These are phyloP conservation scores for Saksenaea oblongispora DNA, from an alignment of 371 early-diverging fungal genomes.

Conservation along the genomic window DNA sequence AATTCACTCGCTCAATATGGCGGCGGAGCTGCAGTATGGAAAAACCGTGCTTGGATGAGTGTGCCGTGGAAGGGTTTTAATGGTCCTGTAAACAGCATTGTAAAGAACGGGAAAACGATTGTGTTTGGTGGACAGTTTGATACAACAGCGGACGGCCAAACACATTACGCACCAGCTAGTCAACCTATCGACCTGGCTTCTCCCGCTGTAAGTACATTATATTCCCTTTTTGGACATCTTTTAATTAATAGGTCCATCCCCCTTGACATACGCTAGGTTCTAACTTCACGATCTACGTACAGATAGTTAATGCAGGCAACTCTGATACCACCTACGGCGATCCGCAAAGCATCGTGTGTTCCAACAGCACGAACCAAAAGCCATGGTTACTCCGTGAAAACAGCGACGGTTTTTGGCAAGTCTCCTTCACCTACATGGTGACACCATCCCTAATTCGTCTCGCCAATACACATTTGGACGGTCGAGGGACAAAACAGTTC, in stretches of 20 bases:
- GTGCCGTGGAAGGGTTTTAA: constrained; percentile 68
- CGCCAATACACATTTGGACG: constrained; percentile 58
- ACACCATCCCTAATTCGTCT: constrained; percentile 72
- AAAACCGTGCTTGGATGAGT: constrained; percentile 40
- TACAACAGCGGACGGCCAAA: constrained; percentile 44
- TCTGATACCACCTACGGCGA: constrained; percentile 39
- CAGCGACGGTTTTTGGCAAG: constrained; percentile 66
- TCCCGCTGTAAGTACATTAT: constrained; percentile 26
- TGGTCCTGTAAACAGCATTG: constrained; percentile 46
- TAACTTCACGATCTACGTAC: constrained; percentile 6
- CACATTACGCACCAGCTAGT: constrained; percentile 38
- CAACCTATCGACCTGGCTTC: constrained; percentile 39
- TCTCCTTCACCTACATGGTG: constrained; percentile 55
- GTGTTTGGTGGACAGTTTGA: constrained; percentile 50
- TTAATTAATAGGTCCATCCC: constrained; percentile 3
- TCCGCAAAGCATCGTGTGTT: constrained; percentile 55
- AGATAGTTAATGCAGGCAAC: constrained; percentile 7
- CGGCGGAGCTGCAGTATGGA: constrained; percentile 61
- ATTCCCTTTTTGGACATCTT: constrained; percentile 11
- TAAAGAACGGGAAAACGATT: constrained; percentile 20
- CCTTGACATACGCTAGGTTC: constrained; percentile 4
- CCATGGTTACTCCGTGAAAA: constrained; percentile 70
- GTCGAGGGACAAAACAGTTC: constrained; percentile 71
- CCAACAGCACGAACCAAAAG: constrained; percentile 30
- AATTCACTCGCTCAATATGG: constrained; percentile 51